phyloP scores from a whole-genome alignment of 2,329 filamentous ascomycete species.

The Elsinoe australis region DNA sequence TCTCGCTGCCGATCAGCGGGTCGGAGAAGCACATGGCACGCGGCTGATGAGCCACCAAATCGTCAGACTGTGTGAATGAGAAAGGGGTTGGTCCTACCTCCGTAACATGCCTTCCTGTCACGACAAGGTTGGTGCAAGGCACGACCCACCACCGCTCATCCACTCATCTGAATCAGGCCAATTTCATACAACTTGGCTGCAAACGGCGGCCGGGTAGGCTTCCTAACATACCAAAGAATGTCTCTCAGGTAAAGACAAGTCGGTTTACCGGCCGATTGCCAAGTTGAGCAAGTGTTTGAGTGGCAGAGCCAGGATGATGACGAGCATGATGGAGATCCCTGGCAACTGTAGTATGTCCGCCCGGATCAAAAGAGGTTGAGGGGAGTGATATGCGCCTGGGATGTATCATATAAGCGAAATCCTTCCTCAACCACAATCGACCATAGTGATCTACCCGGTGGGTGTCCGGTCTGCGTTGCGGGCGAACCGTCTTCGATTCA shows the following conservation, averaged over 20 bases:
- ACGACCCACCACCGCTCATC: conserved; percentile 2
- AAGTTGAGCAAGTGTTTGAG: neutral
- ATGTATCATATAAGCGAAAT: conserved; percentile 3
- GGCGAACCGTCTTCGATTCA: conserved; percentile 4
- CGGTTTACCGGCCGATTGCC: neutral
- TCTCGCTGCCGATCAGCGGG: conserved; percentile 12
- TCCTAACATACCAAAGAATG: neutral
- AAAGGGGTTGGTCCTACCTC: too few relatives aligned
- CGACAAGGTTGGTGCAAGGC: conserved; percentile 7
- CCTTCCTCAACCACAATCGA: conserved; percentile 9
- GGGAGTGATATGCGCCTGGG: conserved; percentile 10
- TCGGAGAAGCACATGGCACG: conserved; percentile 13
- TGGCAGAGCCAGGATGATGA: conserved; percentile 3
- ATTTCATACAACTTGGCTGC: neutral
- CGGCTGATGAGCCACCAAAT: too few relatives aligned
- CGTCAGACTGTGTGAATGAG: too few relatives aligned
- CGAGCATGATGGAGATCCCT: neutral
- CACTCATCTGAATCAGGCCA: neutral
- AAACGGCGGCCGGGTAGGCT: neutral
- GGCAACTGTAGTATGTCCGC: too few relatives aligned
- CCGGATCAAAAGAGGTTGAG: too few relatives aligned
- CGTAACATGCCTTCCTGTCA: too few relatives aligned
- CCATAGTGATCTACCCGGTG: too few relatives aligned
- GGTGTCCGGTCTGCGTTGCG: too few relatives aligned
- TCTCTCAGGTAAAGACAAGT: conserved; percentile 4